Conservation (phyloP, 2,329 filamentous ascomycete species). For the Capronia epimyces region DNA sequence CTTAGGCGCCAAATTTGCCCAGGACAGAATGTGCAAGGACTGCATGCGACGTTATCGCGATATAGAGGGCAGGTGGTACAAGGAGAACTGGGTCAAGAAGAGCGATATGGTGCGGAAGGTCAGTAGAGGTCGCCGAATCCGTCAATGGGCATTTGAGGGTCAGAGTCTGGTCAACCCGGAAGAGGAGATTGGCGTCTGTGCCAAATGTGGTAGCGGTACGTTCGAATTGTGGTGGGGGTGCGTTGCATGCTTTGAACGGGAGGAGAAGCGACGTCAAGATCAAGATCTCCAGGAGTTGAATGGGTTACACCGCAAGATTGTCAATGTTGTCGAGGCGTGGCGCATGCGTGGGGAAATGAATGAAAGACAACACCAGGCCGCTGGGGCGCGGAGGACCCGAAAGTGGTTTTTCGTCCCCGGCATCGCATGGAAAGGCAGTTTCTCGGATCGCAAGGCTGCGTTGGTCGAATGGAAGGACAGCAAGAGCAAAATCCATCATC, state of each 20-base stretch:
- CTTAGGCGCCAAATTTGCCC: conserved; percentile 17
- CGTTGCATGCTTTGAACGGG: conserved; percentile 19
- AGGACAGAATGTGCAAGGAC: conserved; percentile 22
- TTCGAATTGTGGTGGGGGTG: conserved; percentile 26
- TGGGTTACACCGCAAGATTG: conserved; percentile 15
- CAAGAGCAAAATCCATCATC: background rate
- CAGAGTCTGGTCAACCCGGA: conserved; percentile 18
- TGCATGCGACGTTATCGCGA: conserved; percentile 24
- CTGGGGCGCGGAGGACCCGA: conserved; percentile 1
- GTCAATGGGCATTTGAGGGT: conserved; percentile 15
- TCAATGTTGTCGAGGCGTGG: conserved; percentile 23
- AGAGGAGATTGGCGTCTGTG: conserved; percentile 21
- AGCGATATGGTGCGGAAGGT: conserved; percentile 13
- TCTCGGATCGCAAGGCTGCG: conserved; percentile 13
- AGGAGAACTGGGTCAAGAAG: conserved; percentile 23
- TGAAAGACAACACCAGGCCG: conserved; percentile 3
- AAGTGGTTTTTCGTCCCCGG: conserved; percentile 1
- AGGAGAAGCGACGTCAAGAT: conserved; percentile 16
- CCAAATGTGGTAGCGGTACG: conserved; percentile 13
- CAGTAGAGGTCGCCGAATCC: conserved; percentile 6
- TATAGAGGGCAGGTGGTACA: conserved; percentile 23
- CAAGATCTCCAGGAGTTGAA: conserved; percentile 10
- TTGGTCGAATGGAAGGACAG: conserved; percentile 19
- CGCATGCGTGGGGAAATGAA: conserved; percentile 18
- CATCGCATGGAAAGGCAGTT: conserved; percentile 8